Evolutionary conservation across 257 asterid species (phyloP).

Genomic region (Solanum ossicruentum): DNA sequence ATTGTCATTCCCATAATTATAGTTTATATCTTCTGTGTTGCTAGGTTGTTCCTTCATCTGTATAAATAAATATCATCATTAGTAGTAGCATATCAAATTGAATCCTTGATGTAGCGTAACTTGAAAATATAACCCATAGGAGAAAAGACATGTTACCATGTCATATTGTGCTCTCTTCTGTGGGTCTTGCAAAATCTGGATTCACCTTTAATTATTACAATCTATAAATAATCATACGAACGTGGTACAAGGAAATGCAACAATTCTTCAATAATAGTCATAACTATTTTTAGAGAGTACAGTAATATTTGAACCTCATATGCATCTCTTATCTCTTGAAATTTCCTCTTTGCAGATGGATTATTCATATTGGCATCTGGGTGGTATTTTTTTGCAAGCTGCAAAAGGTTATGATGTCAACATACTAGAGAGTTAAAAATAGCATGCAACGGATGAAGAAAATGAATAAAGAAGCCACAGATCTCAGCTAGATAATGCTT

Average conservation of each 20-base stretch:
- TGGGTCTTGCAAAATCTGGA: constrained; percentile 76
- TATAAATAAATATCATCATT: constrained; percentile 1
- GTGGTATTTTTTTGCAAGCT: constrained; percentile 94
- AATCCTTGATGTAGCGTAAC: background rate
- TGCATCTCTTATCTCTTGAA: constrained; percentile 95
- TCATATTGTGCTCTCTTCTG: constrained; percentile 70
- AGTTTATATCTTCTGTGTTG: constrained; percentile 11
- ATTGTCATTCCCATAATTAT: constrained; percentile 7
- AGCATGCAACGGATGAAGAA: background rate
- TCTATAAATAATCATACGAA: constrained; percentile 7
- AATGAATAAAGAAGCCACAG: background rate
- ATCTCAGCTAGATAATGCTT: background rate
- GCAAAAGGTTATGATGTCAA: constrained; percentile 4
- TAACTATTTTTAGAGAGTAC: background rate
- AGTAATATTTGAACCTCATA: constrained; percentile 58
- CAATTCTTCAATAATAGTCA: constrained; percentile 3
- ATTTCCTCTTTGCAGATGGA: constrained; percentile 75
- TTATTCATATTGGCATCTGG: constrained; percentile 89
- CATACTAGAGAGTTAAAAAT: background rate
- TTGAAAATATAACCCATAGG: background rate
- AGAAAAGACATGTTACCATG: constrained; percentile 32
- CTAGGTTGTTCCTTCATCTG: constrained; percentile 40
- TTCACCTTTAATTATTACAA: constrained; percentile 31
- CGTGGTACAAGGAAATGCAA: constrained; percentile 3
- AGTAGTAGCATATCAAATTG: background rate